Evolutionary conservation across 495 filamentous ascomycete genomes (phyloP).

Genomic region (Evansstolkia leycettana): DNA sequence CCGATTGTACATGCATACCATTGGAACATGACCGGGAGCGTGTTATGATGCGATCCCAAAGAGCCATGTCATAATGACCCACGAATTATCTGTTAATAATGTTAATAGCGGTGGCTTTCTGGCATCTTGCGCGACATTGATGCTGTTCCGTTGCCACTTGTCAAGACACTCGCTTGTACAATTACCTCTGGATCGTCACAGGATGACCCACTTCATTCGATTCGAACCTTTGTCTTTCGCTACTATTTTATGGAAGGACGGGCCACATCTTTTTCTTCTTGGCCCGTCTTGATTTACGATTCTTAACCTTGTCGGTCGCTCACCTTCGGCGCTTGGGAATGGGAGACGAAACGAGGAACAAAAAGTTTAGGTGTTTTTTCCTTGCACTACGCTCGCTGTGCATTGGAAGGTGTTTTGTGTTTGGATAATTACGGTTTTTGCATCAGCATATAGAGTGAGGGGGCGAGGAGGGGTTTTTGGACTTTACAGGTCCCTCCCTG

Average conservation of each 20-base stretch:
- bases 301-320: conserved; percentile 35
- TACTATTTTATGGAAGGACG: conserved; percentile 24
- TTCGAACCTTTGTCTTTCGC: conserved; percentile 30
- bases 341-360: conserved; percentile 13
- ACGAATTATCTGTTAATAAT: conserved; percentile 29
- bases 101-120: conserved; percentile 25
- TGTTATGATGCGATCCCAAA: background rate
- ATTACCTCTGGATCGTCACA: conserved; percentile 8
- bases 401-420: conserved; percentile 19
- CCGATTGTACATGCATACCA: conserved; percentile 3
- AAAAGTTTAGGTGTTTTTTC: conserved; percentile 25
- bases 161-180: conserved; percentile 36
- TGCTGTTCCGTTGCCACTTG: conserved; percentile 7
- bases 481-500: background rate
- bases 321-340: conserved; percentile 30
- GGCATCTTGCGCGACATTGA: conserved; percentile 4
- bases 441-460: conserved; percentile 29
- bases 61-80: background rate
- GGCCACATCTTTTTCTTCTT: conserved; percentile 17
- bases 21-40: background rate
- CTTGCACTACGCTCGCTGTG: conserved; percentile 35
- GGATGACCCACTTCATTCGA: conserved; percentile 13
- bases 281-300: conserved; percentile 8
- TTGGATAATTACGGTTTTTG: conserved; percentile 19
- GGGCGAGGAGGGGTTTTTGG: background rate